phyloP scores from a whole-genome alignment of 345 rosid genomes.

The Euphorbia peplus region DNA sequence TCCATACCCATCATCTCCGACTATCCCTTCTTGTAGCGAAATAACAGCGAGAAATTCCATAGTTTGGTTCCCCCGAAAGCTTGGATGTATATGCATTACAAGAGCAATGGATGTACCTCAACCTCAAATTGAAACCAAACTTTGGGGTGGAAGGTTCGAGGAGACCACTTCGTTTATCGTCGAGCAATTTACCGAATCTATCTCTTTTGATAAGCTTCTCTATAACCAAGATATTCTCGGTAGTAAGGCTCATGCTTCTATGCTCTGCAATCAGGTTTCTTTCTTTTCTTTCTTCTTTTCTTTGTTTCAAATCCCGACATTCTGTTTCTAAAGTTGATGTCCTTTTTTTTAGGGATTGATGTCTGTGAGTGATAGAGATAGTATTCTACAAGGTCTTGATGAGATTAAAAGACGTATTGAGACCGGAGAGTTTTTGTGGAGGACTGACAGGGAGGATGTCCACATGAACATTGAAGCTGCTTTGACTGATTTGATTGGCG shows the following conservation, averaged over 20 bases:
- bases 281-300: neutral
- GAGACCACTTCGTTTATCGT: too few species aligned
- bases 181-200: too few species aligned
- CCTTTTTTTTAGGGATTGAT: constrained; percentile 65
- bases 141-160: constrained; percentile 99
- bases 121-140: constrained; percentile 34
- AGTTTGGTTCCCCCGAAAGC: neutral
- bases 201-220: too few species aligned
- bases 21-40: neutral
- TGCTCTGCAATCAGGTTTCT: too few species aligned
- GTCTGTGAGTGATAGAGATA: constrained; percentile 55
- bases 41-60: neutral
- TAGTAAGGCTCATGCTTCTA: too few species aligned
- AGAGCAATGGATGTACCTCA: constrained; percentile 16
- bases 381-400: too few species aligned
- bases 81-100: neutral
- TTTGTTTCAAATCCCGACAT: too few species aligned
- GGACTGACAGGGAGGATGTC: constrained; percentile 89
- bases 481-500: constrained; percentile 88
- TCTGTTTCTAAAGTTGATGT: too few species aligned
- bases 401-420: constrained; percentile 64
- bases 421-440: constrained; percentile 72
- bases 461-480: too few species aligned
- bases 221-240: too few species aligned
- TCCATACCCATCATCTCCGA: neutral